phyloP scores from a whole-genome alignment of 768 basidiomycete genomes.

The Suillus variegatus region DNA sequence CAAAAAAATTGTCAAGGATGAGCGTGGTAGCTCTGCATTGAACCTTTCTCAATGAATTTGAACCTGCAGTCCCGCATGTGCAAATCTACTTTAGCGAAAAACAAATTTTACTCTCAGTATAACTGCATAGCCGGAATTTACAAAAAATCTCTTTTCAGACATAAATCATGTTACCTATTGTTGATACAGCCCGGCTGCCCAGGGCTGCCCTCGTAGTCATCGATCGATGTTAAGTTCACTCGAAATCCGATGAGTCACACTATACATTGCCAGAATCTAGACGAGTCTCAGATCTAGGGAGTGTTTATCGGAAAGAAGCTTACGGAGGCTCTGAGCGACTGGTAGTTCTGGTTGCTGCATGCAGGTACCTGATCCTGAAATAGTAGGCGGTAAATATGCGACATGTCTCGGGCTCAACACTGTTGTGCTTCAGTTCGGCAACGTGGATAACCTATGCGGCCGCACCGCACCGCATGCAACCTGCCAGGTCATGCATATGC shows the following conservation, averaged over 20 bases:
- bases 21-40: not conserved
- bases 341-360: too few relatives aligned
- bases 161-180: not conserved
- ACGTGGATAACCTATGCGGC: not conserved
- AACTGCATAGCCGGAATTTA: not conserved
- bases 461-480: too few relatives aligned
- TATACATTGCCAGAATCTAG: too few relatives aligned
- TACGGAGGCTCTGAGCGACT: too few relatives aligned
- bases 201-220: not conserved
- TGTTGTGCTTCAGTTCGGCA: not conserved
- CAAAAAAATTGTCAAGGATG: not conserved
- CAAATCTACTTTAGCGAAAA: not conserved
- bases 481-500: too few relatives aligned
- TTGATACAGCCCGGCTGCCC: too few relatives aligned
- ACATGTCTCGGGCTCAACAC: constrained; percentile 10
- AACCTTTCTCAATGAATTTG: not conserved
- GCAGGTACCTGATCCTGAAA: too few relatives aligned
- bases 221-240: not conserved
- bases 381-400: too few relatives aligned
- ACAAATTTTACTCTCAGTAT: not conserved
- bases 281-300: too few relatives aligned
- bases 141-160: not conserved
- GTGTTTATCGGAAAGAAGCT: too few relatives aligned
- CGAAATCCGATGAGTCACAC: not conserved
- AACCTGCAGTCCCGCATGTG: not conserved